Evolutionary conservation across 2,329 filamentous ascomycete species (phyloP), one percentile per base, ranked within the genome.

Genomic region (Ilyonectria sp.): DNA sequence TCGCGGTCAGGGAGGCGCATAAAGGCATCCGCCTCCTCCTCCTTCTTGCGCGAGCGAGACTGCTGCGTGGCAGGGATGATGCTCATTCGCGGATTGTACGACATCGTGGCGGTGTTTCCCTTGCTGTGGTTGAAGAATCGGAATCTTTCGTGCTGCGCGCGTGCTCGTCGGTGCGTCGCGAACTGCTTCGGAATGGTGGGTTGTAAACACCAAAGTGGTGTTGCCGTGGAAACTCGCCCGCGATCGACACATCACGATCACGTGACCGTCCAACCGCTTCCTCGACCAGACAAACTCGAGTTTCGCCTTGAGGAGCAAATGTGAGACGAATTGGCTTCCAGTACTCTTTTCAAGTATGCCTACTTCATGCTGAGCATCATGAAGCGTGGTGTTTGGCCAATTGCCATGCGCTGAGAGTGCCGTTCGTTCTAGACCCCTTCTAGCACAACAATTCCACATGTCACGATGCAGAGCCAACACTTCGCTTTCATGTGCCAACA

Each of bases 1-100:
- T 99, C 96, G 76, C 86, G 86, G 79, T 90, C 90, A 8, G 88
- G 85, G 63, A 90, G 84, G 61, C 86, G 85, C 84, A 90, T 89
- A 74, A 89, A 87, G 61, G 87, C 86, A 77, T 89, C 86, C 60
- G 86, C 85, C 63, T 89, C 86, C 35, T 90, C 87, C 71, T 89
- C 87, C 77, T 89, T 89, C 77, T 88, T 89, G 75, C 87, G 86
- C 65, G 83, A 80, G 61, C 87, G 86, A 71, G 84, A 83, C 53
- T 82, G 80, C 66, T 86, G 83, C 77, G 77, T 82, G 79, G 82
- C 78, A 43, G 88, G 88, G 63, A 90, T 84, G 75, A 90, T 90
- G 77, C 87, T 90, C 86, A 89, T 88, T 73, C 88, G 82, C 66
- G 85, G 82, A 64, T 90, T 90, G 82, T 86, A 90, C 55, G 88